Evolutionary conservation across 495 filamentous ascomycete species (phyloP), one percentile per base, ranked within the genome.

Genomic region (Staphylotrichum longicolle): DNA sequence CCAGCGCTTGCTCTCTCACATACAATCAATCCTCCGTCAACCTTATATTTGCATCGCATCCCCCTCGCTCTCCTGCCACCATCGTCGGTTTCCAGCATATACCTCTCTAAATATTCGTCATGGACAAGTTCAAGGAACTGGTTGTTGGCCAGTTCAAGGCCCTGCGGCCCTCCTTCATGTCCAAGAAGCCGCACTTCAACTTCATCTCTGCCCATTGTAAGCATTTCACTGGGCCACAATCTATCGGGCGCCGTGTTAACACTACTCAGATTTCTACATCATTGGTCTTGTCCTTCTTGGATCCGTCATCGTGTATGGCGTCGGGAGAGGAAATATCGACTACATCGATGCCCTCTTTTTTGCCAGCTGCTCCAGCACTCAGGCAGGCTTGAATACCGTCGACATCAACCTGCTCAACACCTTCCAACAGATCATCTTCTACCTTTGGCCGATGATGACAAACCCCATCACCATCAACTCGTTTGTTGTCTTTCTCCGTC

Each of bases 341-440:
- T 99, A 95, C 67, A 90, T 93, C 62, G 92, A 99, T 80, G 90
- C 92, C 12, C 82, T 99, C 15, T 91, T 96, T 78, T 88, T 96
- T 62, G 81, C 87, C 11, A 82, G 80, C 61, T 92, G 95, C 12
- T 81, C 88, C 41, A 85, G 89, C 57, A 97, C 93, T 1, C 94
- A 99, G 72, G 93, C 90, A 52, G 94, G 94, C 0, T 77, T 99
- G 60, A 98, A 98, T 74, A 87, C 91, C 65, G 74, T 96, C 48
- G 85, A 97, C 67, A 55, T 93, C 40, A 96, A 96, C 69, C 54
- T 75, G 6, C 72, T 96, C 3, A 80, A 80, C 57, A 85, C 88
- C 6, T 95, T 90, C 63, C 91, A 95, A 68, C 94, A 88, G 70
- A 64, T 90, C 9, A 74, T 88, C 37, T 68, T 93, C n/a, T 92